Evolutionary conservation across 176 grass and related monocot genomes (phyloP), one percentile per base, ranked within the genome.

Genomic region (Carex scoparia): DNA sequence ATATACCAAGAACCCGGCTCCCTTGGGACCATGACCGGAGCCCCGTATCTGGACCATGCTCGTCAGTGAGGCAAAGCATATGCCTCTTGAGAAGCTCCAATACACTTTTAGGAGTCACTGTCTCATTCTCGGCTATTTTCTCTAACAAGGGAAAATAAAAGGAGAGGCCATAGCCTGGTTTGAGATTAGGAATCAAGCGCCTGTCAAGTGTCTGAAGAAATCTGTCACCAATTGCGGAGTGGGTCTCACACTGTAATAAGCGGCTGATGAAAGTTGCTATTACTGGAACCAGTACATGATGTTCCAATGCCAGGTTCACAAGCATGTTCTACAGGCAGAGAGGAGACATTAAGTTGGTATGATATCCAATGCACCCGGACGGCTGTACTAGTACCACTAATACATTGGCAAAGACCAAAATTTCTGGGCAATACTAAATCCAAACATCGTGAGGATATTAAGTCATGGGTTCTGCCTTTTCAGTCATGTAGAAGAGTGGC

Each of bases 61-160:
- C 91, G 13, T 90, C 90, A 18, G 89, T 58, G 61, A 98, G 91
- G 86, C 23, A 90, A 84, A 88, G 64, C 90, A 95, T 93, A 80
- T 94, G 94, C 68, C 89, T 83, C 63, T 80, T 93, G 27, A 98
- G 91, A 80, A 98, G 79, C 62, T 94, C 93, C 87, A 98, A 87
- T 64, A 98, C 84, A 76, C 81, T 86, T 51, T 82, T 90, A 74
- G 94, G 95, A 87, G 91, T 86, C 6, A 93, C 93, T 3, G n/a
- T 90, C 69, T 91, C 73, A 88, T 93, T 92, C 89, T 89, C 79
- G 3, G 91, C 89, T 68, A 94, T 98, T 82, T 88, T 93, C 83
- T 92, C 91, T 79, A 98, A 94, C 85, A 98, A 84, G 35, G 91
- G 93, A 73, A 92, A 98, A 85, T 98, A 98, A 0, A 92, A 95